Evolutionary conservation across 1,139 yeast species (phyloP), one percentile per base, ranked within the genome.

Genomic region (Scheffersomyces insectosa): DNA sequence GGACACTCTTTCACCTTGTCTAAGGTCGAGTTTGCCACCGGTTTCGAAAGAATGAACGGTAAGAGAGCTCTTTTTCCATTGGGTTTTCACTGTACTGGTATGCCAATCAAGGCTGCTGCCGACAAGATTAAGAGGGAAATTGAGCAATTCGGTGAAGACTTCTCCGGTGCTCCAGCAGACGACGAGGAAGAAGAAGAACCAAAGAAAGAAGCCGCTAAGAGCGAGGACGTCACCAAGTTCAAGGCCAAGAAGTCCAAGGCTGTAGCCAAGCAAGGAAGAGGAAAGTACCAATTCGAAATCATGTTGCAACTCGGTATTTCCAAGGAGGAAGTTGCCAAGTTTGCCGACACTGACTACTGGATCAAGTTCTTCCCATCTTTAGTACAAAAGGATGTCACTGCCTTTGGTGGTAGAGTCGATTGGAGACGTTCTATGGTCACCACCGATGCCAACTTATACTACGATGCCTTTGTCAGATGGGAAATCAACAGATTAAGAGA

Each of bases 71-170:
- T 93, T 50, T 93, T 89, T 72, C 99, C 99, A 41, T 78, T 95
- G 48, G 99, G 99, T 42, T 93, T 93, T 84, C 99, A 93, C 70
- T 95, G 99, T 79, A 93, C 99, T 36, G 99, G 99, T 76, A 87
- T 93, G 97, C 99, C 99, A 45, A 95, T 93, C 65, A 86, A 83
- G 72, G 93, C 99, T 13, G 81, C 97, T 60, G 99, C 99, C 39
- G 99, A 93, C 70, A 93, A 93, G 70, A 80, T 95, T 59, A 82
- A 83, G 61, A 82, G 99, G 66, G 99, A 93, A 75, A 77, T 91
- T 46, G 98, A 93, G 70, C 68, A 82, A 64, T 93, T 93, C 65
- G 99, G 99, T 39, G 75, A 70, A 27, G 91, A 88, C 59, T 93
- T 88, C 61, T 74, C 82, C 15, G 82, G 82, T n/a, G 84, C 75